phyloP scores from a whole-genome alignment of 2,329 filamentous ascomycete genomes.

The Atkinsonella texensis region DNA sequence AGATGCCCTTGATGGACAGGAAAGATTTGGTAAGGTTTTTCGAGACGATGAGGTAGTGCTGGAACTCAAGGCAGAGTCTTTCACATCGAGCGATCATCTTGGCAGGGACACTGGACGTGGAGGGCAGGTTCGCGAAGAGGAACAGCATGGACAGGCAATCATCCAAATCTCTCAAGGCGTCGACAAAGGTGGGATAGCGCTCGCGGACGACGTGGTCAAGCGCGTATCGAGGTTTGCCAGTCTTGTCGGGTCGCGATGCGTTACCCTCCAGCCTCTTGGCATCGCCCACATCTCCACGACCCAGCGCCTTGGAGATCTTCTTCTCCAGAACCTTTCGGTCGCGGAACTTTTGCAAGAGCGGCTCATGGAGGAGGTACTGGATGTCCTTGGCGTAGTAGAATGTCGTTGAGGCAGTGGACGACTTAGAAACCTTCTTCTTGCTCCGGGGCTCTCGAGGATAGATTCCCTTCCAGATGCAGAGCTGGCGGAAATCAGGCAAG shows the following conservation, averaged over 20 bases:
- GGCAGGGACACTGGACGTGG: constrained; percentile 75
- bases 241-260: constrained; percentile 80
- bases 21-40: constrained; percentile 92
- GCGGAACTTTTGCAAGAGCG: constrained; percentile 84
- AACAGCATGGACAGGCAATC: constrained; percentile 96
- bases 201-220: constrained; percentile 97
- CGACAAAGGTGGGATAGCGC: constrained; percentile 92
- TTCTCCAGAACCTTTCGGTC: constrained; percentile 95
- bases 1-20: constrained; percentile 97
- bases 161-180: constrained; percentile 87
- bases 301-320: constrained; percentile 90
- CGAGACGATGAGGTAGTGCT: constrained; percentile 92
- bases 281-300: constrained; percentile 81
- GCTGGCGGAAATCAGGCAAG: constrained; percentile 89
- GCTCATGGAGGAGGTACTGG: constrained; percentile 95
- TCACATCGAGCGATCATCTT: constrained; percentile 96
- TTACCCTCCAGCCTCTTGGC: constrained; percentile 78
- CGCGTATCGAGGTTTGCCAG: constrained; percentile 76
- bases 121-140: constrained; percentile 91
- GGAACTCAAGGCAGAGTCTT: constrained; percentile 85
- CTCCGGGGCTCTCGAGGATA: constrained; percentile 94
- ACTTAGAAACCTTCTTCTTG: constrained; percentile 94
- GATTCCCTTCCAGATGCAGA: constrained; percentile 99
- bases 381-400: constrained; percentile 93
- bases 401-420: constrained; percentile 78